Evolutionary conservation across 345 rosid genomes (phyloP), one percentile per base, ranked within the genome.

Genomic region (Nephelium lappaceum): DNA sequence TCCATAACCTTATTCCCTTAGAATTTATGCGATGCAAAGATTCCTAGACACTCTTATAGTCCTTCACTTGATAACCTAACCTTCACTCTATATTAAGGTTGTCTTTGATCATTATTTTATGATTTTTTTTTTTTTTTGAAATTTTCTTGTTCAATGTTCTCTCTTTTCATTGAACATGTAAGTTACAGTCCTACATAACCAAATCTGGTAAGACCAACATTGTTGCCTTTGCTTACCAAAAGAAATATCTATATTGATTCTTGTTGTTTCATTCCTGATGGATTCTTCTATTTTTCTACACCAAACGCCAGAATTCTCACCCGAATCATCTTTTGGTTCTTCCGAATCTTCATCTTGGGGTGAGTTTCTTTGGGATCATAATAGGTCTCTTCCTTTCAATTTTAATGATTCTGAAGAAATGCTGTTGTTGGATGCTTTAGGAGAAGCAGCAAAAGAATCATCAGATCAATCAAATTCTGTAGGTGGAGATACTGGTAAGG

Each of bases 361-460:
- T 31, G 36, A 31, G 36, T 31, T 31, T 31, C 36, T 1, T 31
- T 31, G 36, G 36, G 36, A 31, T 31, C 36, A 31, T 53, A 41
- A 6, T 6, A 41, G 8, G 7, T 77, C 82, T 47, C 78, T 86
- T 67, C 77, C 79, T 43, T 86, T 84, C 76, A 77, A 65, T 69
- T 63, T 78, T 43, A 75, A 73, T 69, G 86, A 87, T 82, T 80
- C 91, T 14, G 87, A 86, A 18, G 86, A 86, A 65, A 86, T 81
- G 79, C 57, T 75, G 55, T 82, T 81, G 72, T 76, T 85, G 23
- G 76, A 86, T 67, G 71, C 82, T 71, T 68, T 90, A 25, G 82
- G 77, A 2, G 36, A 73, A 14, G 80, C 83, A 57, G 73, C 77
- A 41, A 86, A 42, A 43, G 81, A 80, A 19, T 81, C 85, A 5